These are phyloP conservation scores for Fusarium liriodendri DNA, from an alignment of 2,329 filamentous ascomycete species.

Conservation along the genomic window DNA sequence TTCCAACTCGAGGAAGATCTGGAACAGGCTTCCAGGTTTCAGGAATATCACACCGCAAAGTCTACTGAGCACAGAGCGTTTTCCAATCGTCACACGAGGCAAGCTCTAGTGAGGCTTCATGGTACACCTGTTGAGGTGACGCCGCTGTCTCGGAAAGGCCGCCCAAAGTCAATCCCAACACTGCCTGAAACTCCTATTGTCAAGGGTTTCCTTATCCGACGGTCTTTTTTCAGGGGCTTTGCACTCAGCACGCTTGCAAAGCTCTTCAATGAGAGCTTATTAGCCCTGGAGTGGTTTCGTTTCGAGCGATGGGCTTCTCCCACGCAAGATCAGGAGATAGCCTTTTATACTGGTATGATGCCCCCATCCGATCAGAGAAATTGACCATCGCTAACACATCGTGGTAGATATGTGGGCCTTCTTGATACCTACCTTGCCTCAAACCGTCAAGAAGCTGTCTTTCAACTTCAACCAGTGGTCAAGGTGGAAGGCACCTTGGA, in stretches of 20 bases:
- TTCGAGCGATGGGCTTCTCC: neutral
- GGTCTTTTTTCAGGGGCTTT: neutral
- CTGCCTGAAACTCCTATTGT: conserved; percentile 7
- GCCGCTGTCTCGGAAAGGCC: neutral
- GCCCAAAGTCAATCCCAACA: neutral
- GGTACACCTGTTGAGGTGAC: conserved; percentile 15
- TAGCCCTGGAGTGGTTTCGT: conserved; percentile 7
- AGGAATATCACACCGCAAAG: neutral
- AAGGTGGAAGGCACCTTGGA: neutral
- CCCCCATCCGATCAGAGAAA: neutral
- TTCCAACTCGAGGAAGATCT: conserved; percentile 7
- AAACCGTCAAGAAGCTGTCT: neutral
- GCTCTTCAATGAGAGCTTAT: conserved; percentile 13
- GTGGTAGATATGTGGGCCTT: neutral
- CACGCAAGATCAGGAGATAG: neutral
- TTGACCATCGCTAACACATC: neutral
- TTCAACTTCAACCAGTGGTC: conserved; percentile 3
- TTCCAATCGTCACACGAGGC: neutral
- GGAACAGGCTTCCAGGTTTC: neutral
- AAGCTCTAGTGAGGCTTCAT: neutral
- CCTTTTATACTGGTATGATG: conserved; percentile 1
- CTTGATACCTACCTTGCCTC: conserved; percentile 11
- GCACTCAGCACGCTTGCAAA: conserved; percentile 1
- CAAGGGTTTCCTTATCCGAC: conserved; percentile 10
- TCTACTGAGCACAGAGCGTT: neutral